Percentiles rank a stretch among this genome's conserved stretches.
These are phyloP conservation scores for Trichoderma arundinaceum DNA, from an alignment of 2,329 filamentous ascomycete genomes.

Conservation along the genomic window DNA sequence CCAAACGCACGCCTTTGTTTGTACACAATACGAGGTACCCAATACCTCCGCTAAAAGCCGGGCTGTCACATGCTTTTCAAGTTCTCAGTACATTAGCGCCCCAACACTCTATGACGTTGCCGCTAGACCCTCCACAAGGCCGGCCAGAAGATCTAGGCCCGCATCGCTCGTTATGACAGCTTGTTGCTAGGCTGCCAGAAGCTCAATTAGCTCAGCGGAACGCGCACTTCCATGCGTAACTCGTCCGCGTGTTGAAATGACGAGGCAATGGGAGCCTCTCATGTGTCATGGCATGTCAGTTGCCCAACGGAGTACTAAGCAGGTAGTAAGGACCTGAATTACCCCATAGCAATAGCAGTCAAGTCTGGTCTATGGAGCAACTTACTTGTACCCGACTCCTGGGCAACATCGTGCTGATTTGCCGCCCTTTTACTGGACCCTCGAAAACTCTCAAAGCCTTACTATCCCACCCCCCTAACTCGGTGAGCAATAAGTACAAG, in stretches of 20 bases:
- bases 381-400: too few relatives aligned
- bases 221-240: background rate
- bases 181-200: background rate
- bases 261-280: background rate
- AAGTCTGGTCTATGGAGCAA: too few relatives aligned
- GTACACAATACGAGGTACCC: slow-evolving; percentile 6
- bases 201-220: slow-evolving; percentile 13
- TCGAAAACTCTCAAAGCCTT: background rate
- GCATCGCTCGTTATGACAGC: background rate
- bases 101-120: slow-evolving; percentile 23
- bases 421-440: slow-evolving; percentile 4
- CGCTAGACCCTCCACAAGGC: slow-evolving; percentile 13
- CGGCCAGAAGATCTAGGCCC: background rate
- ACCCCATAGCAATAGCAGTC: too few relatives aligned
- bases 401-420: background rate
- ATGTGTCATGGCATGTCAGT: background rate
- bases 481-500: background rate
- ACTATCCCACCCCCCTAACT: background rate
- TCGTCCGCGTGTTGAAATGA: slow-evolving; percentile 1
- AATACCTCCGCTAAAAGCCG: background rate
- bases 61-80: slow-evolving; percentile 20
- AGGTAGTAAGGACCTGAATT: too few relatives aligned
- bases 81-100: slow-evolving; percentile 11
- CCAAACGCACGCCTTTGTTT: slow-evolving; percentile 8
- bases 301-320: too few relatives aligned